Evolutionary conservation across 306 rosid genomes (phyloP), one percentile per base, ranked within the genome.

Genomic region (Datisca glomerata): DNA sequence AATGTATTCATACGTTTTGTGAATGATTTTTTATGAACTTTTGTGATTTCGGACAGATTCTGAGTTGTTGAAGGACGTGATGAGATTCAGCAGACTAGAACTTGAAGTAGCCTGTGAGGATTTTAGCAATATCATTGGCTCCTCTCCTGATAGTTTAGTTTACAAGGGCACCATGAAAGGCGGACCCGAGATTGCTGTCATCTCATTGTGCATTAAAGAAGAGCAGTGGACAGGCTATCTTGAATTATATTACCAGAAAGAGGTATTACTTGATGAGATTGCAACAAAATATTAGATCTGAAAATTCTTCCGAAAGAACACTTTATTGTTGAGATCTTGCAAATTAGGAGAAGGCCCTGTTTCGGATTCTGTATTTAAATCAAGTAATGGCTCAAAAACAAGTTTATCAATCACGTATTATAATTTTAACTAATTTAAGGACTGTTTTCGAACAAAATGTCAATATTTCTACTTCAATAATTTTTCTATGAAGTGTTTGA

Each of bases 101-200:
- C 94, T 91, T 49, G 98, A 91, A 81, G 80, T 78, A 55, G 98
- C 96, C 19, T 91, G 96, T 49, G 98, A 91, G 75, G 98, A 91
- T 65, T 91, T 91, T 61, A 91, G 98, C 71, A 91, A 91, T 65
- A 91, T 84, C 37, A 91, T 91, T 52, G 98, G 98, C 31, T 84
- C 98, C 67, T 91, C 98, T 12, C 94, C 94, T 3, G 98, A 85
- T 63, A 91, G 92, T 69, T 46, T 84, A 38, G 96, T 91, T 47
- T 91, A 91, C 74, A 91, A 91, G 67, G 98, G 98, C 43, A 91
- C 55, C 61, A 66, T 91, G 60, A 78, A 76, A 73, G 81, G 76
- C 43, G 98, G 98, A 28, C 92, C 96, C 40, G 98, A 85, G 78
- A 78, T 91, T 47, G 98, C 96, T 32, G 96, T 85, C 39, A 78